Conservation (phyloP, 2,329 filamentous ascomycete species). For the Pseudocercospora eumusae region DNA sequence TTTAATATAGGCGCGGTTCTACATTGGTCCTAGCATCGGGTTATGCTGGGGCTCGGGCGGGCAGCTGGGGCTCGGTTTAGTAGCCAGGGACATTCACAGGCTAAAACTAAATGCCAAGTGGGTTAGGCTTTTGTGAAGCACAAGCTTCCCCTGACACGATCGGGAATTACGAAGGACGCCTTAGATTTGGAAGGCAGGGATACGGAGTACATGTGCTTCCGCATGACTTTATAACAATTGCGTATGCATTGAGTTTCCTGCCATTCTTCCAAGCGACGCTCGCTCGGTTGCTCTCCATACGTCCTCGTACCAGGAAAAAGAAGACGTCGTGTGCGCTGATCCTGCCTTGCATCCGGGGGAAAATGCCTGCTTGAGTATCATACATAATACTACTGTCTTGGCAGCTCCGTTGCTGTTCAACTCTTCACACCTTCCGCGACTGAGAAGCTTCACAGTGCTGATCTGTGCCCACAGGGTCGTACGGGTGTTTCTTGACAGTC, state of each 20-base stretch:
- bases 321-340: background rate
- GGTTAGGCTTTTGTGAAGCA: background rate
- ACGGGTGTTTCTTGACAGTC: background rate
- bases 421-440: background rate
- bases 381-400: background rate
- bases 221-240: background rate
- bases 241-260: background rate
- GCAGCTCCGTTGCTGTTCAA: background rate
- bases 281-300: background rate
- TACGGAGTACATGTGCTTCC: background rate
- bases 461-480: background rate
- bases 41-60: no score
- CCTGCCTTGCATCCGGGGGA: background rate
- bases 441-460: background rate
- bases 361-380: background rate
- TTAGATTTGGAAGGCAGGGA: background rate
- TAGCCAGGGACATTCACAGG: no score
- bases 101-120: slow-evolving; percentile 15
- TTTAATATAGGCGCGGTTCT: no score
- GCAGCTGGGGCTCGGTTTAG: no score
- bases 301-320: background rate
- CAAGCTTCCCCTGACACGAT: background rate
- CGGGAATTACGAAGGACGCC: background rate
- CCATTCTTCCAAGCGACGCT: no score
- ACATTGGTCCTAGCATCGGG: no score